Conservation (phyloP, 106 monocot genomes). For the Phalaenopsis equestris region DNA sequence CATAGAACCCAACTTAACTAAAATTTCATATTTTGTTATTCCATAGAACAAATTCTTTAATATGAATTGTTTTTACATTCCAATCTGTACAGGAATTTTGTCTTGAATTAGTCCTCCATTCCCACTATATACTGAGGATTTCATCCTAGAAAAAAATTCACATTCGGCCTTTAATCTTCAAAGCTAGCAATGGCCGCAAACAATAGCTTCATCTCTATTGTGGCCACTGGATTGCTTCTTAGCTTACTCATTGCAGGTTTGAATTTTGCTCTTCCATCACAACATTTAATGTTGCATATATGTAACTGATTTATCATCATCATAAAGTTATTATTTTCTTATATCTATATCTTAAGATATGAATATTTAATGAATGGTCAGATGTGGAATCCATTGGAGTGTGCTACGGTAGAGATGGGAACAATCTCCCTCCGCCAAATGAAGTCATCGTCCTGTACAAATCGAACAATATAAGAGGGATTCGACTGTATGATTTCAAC, state of each 20-base stretch:
- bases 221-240: not conserved
- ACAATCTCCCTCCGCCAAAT: not conserved
- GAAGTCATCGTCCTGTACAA: not conserved
- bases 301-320: too few relatives aligned
- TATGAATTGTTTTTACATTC: too few relatives aligned
- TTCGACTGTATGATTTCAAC: not conserved
- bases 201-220: not conserved
- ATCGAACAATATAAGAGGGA: too few relatives aligned
- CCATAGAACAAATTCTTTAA: too few relatives aligned
- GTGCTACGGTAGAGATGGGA: conserved; percentile 1
- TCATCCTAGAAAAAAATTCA: too few relatives aligned
- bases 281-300: not conserved
- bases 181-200: not conserved
- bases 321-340: not conserved
- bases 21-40: too few relatives aligned
- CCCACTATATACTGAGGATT: too few relatives aligned
- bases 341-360: not conserved
- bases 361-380: not conserved
- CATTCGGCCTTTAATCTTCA: too few relatives aligned
- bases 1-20: too few relatives aligned
- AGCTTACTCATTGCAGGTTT: not conserved
- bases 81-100: too few relatives aligned
- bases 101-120: too few relatives aligned
- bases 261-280: not conserved
- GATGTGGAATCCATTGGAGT: not conserved